phyloP scores from a whole-genome alignment of 2,329 filamentous ascomycete genomes.

The Fusarium irregulare region DNA sequence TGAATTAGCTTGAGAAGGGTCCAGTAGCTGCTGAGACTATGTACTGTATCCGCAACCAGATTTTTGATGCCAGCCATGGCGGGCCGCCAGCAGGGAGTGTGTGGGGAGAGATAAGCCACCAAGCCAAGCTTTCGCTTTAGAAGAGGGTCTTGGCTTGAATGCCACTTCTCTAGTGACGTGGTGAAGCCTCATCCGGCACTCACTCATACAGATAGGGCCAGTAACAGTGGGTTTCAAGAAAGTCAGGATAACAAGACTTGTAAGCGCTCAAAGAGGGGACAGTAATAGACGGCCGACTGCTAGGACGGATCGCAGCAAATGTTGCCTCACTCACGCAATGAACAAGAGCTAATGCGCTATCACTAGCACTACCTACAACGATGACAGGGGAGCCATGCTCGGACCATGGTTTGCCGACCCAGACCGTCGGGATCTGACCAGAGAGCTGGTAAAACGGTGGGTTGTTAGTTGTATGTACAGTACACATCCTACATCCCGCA shows the following conservation, averaged over 20 bases:
- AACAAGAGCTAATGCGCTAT: conserved; percentile 13
- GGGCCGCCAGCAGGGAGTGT: conserved; percentile 44
- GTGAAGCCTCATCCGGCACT: conserved; percentile 14
- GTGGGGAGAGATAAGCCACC: conserved; percentile 35
- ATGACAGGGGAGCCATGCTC: conserved; percentile 48
- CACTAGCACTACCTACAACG: conserved; percentile 26
- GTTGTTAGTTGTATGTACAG: conserved; percentile 30
- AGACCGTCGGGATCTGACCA: conserved; percentile 51
- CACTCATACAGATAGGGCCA: conserved; percentile 21
- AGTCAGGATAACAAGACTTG: background rate
- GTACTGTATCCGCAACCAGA: conserved; percentile 31
- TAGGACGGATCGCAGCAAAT: background rate
- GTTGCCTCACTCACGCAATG: background rate
- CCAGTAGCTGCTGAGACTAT: conserved; percentile 13
- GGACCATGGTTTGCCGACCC: conserved; percentile 51
- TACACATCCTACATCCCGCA: conserved; percentile 2
- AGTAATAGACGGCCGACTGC: background rate
- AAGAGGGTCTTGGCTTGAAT: conserved; percentile 29
- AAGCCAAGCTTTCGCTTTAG: conserved; percentile 31
- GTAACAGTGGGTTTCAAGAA: conserved; percentile 23
- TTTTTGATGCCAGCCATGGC: conserved; percentile 40
- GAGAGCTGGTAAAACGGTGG: conserved; percentile 47
- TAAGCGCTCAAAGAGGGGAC: conserved; percentile 1
- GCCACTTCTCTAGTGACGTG: conserved; percentile 20
- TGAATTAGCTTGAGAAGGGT: conserved; percentile 6